phyloP scores from a whole-genome alignment of 2,329 filamentous ascomycete genomes.

The Nemania serpens region DNA sequence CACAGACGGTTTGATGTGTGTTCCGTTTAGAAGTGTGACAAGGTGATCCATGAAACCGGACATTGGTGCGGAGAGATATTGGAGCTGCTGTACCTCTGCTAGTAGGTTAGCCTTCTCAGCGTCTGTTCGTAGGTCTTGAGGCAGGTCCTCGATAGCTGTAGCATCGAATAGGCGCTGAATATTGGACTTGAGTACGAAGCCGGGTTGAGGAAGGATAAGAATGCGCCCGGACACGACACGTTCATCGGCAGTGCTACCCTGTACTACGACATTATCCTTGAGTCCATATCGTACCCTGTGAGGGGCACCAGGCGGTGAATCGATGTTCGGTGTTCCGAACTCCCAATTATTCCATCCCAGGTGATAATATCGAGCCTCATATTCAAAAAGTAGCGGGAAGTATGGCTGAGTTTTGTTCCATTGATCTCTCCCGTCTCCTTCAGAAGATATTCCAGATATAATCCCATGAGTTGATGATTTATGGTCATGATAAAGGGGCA shows the following conservation, averaged over 20 bases:
- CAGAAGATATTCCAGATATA: too few species aligned
- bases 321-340: too few species aligned
- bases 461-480: too few species aligned
- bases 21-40: background rate
- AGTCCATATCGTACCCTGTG: background rate
- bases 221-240: background rate
- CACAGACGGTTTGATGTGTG: background rate
- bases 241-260: too few species aligned
- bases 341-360: background rate
- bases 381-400: conserved; percentile 1
- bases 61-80: background rate
- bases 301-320: background rate
- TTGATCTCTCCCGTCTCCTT: background rate
- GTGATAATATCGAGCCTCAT: background rate
- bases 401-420: background rate
- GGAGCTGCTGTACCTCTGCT: background rate
- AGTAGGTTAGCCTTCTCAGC: background rate
- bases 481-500: background rate
- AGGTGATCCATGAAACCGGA: background rate
- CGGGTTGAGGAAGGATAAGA: background rate
- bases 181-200: background rate
- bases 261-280: background rate
- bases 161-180: background rate
- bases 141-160: background rate
- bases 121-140: background rate